A percentile compares a stretch with the other conserved stretches of the same genome.
These are phyloP conservation scores for Helicostylum pulchrum DNA, from an alignment of 192 early-diverging fungal genomes.

Conservation along the genomic window DNA sequence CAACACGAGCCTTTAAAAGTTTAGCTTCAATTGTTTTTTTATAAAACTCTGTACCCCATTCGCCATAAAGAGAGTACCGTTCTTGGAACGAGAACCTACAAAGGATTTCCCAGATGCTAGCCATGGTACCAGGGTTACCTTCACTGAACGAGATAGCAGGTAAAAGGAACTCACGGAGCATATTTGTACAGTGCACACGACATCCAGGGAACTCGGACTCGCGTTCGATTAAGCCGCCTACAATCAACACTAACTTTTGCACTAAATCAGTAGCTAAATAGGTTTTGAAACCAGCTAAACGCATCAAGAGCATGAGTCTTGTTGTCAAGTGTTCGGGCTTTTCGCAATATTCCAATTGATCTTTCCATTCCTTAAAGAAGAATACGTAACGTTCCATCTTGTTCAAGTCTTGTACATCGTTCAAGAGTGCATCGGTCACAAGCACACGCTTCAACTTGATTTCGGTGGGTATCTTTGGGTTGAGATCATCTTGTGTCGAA, in stretches of 20 bases:
- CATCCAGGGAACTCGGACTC: constrained; percentile 11
- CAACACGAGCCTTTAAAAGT: constrained; percentile 42
- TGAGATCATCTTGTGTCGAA: not conserved
- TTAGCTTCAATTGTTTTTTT: constrained; percentile 52
- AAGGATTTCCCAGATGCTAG: constrained; percentile 66
- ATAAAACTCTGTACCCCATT: constrained; percentile 68
- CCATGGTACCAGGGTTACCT: constrained; percentile 62
- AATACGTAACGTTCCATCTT: constrained; percentile 45
- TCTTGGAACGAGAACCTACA: constrained; percentile 54
- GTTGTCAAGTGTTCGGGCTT: constrained; percentile 29
- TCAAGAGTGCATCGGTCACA: constrained; percentile 6
- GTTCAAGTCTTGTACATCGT: constrained; percentile 14
- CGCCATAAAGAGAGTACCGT: constrained; percentile 70
- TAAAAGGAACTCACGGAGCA: constrained; percentile 44
- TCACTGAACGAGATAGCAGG: constrained; percentile 61
- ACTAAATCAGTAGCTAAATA: constrained; percentile 33
- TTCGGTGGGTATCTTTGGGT: constrained; percentile 6
- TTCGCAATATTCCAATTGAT: constrained; percentile 38
- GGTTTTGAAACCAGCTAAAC: constrained; percentile 42
- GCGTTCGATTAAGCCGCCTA: constrained; percentile 14
- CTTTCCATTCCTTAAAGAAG: constrained; percentile 61
- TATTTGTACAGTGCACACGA: constrained; percentile 17
- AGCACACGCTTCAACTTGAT: constrained; percentile 9
- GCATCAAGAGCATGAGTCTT: constrained; percentile 36
- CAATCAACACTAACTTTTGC: constrained; percentile 20